Evolutionary conservation across 306 rosid genomes (phyloP), one percentile per base, ranked within the genome.

Genomic region (Astragalus membranaceus): DNA sequence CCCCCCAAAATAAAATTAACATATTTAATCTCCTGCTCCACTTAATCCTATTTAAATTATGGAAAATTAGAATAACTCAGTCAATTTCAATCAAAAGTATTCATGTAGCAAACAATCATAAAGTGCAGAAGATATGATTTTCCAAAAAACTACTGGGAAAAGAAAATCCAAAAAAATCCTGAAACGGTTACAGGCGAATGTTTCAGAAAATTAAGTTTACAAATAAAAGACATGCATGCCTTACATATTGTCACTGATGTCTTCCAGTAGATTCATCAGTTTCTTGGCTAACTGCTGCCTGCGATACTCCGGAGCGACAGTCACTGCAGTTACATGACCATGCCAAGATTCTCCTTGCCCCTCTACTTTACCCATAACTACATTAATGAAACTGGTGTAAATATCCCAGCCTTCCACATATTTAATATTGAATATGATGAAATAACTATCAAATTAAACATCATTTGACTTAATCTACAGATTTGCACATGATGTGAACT

Each of bases 291-390:
- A 78, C 57, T 95, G 97, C 81, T 91, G 97, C 81, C 99, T 87
- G 11, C 96, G 95, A 80, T 86, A 95, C 72, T 95, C 97, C 0
- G 96, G 91, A 67, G 96, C 86, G 70, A 95, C 96, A 5, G 96
- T 89, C 23, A 95, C 95, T 0, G 99, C 97, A 43, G 99, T 95
- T 56, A 95, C 97, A 64, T 95, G 99, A 29, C 99, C 99, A 75
- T 95, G 99, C 97, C 99, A 95, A 39, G 91, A 91, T 68, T 95
- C 99, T 58, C 99, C 99, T 87, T 91, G 99, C 59, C 99, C 99
- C 78, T 95, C 99, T 51, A 91, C 99, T 76, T 95, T 95, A 51
- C 99, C 99, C 99, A 95, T 95, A 67, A 95, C 99, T 95, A 80
- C 83, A 87, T 29, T 8, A 33, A 60, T 20, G 68, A 39, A 16